Evolutionary conservation across 1,284 basidiomycete genomes (phyloP).

Genomic region (Singerocomus rubriflavus): DNA sequence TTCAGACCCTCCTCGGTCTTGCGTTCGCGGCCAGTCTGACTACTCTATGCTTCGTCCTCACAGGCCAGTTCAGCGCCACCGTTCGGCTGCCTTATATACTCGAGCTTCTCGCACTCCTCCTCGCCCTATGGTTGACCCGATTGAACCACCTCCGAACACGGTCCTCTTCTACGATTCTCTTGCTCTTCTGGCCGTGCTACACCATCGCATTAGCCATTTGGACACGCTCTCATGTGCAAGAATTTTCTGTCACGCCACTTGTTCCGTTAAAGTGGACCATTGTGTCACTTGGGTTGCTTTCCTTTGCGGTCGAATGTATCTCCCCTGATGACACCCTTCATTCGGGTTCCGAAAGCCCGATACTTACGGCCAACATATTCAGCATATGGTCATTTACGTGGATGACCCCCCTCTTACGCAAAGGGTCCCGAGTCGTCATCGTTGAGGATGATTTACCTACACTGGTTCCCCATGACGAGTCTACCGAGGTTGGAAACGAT

Average conservation of each 20-base stretch:
- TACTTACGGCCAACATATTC: conserved; percentile 82
- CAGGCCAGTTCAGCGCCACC: conserved; percentile 31
- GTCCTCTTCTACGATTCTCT: conserved; percentile 71
- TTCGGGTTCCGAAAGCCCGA: conserved; percentile 64
- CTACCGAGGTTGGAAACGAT: conserved; percentile 63
- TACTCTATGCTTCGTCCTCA: conserved; percentile 39
- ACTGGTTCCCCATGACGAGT: conserved; percentile 67
- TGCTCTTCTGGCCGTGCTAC: conserved; percentile 86
- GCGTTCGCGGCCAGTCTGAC: conserved; percentile 42
- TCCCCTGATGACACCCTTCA: conserved; percentile 61
- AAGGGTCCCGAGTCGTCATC: conserved; percentile 60
- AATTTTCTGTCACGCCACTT: conserved; percentile 28
- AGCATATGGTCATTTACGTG: conserved; percentile 74
- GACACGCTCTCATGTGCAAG: conserved; percentile 50
- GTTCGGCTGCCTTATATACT: conserved; percentile 56
- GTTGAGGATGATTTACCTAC: conserved; percentile 77
- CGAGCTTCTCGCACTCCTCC: conserved; percentile 51
- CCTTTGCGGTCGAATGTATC: conserved; percentile 69
- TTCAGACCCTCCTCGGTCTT: too few species aligned
- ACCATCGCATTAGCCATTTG: conserved; percentile 52
- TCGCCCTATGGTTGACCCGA: conserved; percentile 54
- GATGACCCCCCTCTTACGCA: conserved; percentile 77
- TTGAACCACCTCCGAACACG: conserved; percentile 78
- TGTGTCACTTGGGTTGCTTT: conserved; percentile 48
- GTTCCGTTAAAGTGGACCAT: conserved; percentile 51